Conservation (phyloP, 2,329 filamentous ascomycete species). For the Fonsecaea multimorphosa region DNA sequence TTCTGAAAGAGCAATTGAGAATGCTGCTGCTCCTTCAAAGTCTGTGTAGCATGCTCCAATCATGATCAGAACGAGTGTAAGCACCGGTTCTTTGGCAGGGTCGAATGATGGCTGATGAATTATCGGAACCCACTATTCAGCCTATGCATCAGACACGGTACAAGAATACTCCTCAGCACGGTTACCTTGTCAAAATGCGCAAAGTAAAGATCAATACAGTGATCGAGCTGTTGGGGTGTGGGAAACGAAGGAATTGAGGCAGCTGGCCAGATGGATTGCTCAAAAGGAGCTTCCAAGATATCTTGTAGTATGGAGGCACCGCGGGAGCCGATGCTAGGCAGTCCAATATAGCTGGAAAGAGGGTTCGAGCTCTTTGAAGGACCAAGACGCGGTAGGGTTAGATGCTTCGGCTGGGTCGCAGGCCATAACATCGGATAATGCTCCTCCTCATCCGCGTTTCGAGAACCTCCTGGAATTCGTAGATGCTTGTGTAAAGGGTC, state of each 20-base stretch:
- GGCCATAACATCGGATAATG: constrained; percentile 15
- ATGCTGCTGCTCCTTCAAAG: constrained; percentile 20
- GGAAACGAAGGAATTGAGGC: constrained; percentile 18
- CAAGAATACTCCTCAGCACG: constrained; percentile 6
- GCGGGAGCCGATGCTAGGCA: neutral
- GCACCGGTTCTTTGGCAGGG: constrained; percentile 21
- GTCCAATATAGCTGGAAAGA: too few relatives aligned
- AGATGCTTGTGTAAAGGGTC: constrained; percentile 12
- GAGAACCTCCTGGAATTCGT: constrained; percentile 12
- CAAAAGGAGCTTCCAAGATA: constrained; percentile 19
- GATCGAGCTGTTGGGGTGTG: constrained; percentile 17
- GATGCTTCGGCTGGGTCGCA: too few relatives aligned
- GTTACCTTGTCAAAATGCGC: constrained; percentile 24
- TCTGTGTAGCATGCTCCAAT: constrained; percentile 26
- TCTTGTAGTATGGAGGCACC: constrained; percentile 16
- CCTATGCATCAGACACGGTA: neutral
- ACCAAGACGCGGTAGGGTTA: too few relatives aligned
- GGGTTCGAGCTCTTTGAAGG: too few relatives aligned
- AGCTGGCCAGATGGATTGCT: constrained; percentile 20
- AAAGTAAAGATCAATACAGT: constrained; percentile 25
- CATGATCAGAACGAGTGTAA: constrained; percentile 17
- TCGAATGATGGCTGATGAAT: constrained; percentile 24
- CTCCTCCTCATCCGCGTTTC: constrained; percentile 14
- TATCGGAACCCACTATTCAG: constrained; percentile 22
- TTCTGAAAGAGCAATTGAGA: constrained; percentile 24